Evolutionary conservation across 1,139 yeast species (phyloP).

Genomic region (Blastobotrys serpentis): DNA sequence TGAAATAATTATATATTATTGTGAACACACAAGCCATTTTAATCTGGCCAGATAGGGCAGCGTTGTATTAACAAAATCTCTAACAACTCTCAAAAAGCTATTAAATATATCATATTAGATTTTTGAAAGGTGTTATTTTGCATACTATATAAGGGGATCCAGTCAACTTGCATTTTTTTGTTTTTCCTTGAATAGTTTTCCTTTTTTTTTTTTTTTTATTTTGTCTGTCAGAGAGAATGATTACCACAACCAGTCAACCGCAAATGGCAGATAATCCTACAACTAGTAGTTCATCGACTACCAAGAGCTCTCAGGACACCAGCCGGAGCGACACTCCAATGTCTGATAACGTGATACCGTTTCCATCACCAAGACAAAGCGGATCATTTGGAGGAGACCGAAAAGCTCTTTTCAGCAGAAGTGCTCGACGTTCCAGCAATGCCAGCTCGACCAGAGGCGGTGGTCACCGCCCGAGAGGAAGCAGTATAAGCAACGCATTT

Average conservation of each 20-base stretch:
- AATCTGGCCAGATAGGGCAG: not conserved
- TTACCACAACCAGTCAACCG: not conserved
- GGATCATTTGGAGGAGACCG: constrained; percentile 22
- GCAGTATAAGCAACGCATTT: constrained; percentile 1
- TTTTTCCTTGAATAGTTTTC: not conserved
- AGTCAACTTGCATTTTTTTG: not conserved
- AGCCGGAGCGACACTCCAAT: constrained; percentile 3
- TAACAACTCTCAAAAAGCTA: not conserved
- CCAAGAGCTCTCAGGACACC: not conserved
- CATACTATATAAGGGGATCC: too few species aligned
- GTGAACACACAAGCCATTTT: constrained; percentile 5
- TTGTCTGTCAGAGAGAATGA: not conserved
- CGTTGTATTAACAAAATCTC: not conserved
- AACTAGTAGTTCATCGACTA: not conserved
- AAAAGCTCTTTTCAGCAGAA: constrained; percentile 17
- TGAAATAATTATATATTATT: constrained; percentile 3
- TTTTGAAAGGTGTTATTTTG: not conserved
- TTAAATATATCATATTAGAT: too few species aligned
- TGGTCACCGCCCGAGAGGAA: not conserved
- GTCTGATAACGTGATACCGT: constrained; percentile 6
- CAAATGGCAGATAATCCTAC: not conserved
- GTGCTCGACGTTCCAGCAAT: constrained; percentile 1
- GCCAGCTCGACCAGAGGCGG: not conserved
- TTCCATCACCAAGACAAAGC: constrained; percentile 17
- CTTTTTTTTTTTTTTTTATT: not conserved